Evolutionary conservation across 768 basidiomycete species (phyloP).

Genomic region (Suillus bovinus): DNA sequence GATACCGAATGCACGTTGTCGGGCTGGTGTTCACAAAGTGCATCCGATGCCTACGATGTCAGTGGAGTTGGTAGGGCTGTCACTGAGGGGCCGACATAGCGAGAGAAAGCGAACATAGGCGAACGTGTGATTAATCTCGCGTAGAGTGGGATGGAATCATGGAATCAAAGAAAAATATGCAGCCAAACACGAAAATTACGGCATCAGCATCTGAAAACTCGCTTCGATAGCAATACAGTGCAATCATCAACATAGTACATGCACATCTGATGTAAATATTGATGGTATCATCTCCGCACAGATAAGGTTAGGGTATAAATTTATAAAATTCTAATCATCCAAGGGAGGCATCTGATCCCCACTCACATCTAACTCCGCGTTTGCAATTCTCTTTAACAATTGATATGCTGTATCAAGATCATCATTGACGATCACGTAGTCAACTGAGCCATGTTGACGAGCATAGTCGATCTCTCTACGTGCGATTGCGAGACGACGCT

Average conservation of each 20-base stretch:
- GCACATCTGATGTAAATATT: not conserved
- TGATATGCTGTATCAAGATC: slow-evolving; percentile 81
- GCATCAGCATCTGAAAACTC: no score
- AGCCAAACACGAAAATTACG: no score
- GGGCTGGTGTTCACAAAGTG: not conserved
- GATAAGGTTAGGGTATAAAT: slow-evolving; percentile 1
- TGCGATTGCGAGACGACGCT: slow-evolving; percentile 76
- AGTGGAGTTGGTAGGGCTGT: no score
- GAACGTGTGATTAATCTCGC: no score
- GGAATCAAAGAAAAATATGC: no score
- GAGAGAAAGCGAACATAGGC: no score
- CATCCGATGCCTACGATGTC: not conserved
- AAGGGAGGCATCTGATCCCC: slow-evolving; percentile 70
- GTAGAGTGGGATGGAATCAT: no score
- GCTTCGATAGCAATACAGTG: no score
- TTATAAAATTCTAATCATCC: slow-evolving; percentile 45
- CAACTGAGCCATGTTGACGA: slow-evolving; percentile 68
- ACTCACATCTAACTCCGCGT: slow-evolving; percentile 52
- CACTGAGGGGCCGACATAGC: no score
- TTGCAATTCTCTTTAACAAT: slow-evolving; percentile 73
- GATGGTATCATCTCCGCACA: not conserved
- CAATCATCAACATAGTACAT: no score
- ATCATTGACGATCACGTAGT: slow-evolving; percentile 89
- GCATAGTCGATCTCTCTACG: slow-evolving; percentile 84
- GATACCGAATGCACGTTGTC: not conserved